Evolutionary conservation across 179 eudicot species (phyloP).

Genomic region (Nepenthes alata): DNA sequence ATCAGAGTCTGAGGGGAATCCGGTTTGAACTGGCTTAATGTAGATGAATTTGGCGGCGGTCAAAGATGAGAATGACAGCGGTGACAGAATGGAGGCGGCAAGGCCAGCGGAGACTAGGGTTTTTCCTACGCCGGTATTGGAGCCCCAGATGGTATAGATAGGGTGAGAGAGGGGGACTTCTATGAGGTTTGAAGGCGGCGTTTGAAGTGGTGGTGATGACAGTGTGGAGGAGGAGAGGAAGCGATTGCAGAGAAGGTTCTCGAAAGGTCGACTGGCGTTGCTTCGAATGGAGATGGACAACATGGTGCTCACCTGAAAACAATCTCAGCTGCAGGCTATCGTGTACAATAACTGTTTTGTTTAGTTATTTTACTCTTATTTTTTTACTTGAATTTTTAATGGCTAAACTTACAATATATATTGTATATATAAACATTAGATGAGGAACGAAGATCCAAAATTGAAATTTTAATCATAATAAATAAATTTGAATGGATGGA

Average conservation of each 20-base stretch:
- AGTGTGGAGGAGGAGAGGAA: constrained; percentile 9
- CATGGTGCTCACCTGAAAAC: too few species aligned
- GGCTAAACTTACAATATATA: too few species aligned
- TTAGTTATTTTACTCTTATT: too few species aligned
- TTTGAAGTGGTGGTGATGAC: constrained; percentile 1
- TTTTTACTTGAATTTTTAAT: too few species aligned
- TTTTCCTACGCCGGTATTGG: constrained; percentile 92
- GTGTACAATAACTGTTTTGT: too few species aligned
- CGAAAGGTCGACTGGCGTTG: not conserved
- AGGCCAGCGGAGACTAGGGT: constrained; percentile 87
- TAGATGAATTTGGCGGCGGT: constrained; percentile 29
- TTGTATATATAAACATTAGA: too few species aligned
- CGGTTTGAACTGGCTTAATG: constrained; percentile 83
- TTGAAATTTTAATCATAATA: too few species aligned
- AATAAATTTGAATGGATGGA: too few species aligned
- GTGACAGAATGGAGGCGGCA: constrained; percentile 41
- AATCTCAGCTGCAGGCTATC: too few species aligned
- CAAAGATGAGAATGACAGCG: constrained; percentile 9
- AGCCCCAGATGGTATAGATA: constrained; percentile 75
- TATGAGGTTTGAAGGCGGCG: constrained; percentile 13
- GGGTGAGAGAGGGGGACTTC: constrained; percentile 74
- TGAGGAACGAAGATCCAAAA: too few species aligned
- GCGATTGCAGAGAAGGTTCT: not conserved
- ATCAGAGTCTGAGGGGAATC: constrained; percentile 80
- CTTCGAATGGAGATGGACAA: too few species aligned